phyloP scores from a whole-genome alignment of 257 asterid species.

The Solanum microdontum region DNA sequence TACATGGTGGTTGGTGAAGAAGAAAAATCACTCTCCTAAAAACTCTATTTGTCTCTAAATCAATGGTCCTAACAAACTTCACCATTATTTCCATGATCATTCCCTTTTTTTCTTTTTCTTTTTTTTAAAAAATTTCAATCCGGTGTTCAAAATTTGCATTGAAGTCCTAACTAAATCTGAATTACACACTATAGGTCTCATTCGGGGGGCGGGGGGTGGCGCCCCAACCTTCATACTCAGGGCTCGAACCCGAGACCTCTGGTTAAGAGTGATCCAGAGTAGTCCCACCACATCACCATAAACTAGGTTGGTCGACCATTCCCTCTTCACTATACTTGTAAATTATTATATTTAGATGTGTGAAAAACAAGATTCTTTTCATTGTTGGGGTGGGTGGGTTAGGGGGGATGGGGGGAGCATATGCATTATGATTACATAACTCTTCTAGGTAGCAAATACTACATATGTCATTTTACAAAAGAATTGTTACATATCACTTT shows the following conservation, averaged over 20 bases:
- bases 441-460: constrained; percentile 9
- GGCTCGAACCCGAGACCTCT: too few species aligned
- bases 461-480: not conserved
- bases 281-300: not conserved
- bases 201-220: not conserved
- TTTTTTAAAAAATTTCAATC: too few species aligned
- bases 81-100: constrained; percentile 5
- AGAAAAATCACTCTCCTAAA: not conserved
- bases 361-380: constrained; percentile 31
- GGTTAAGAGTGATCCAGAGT: too few species aligned
- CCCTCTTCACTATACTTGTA: not conserved
- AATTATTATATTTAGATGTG: constrained; percentile 14
- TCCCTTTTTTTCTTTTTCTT: too few species aligned
- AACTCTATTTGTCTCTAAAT: not conserved
- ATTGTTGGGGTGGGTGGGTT: not conserved
- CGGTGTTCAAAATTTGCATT: not conserved
- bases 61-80: constrained; percentile 9
- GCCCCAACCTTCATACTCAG: not conserved
- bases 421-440: constrained; percentile 24
- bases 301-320: not conserved
- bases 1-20: constrained; percentile 16
- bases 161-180: not conserved
- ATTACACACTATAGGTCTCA: not conserved
- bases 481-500: constrained; percentile 7
- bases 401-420: not conserved